Evolutionary conservation across 805 yeast species (phyloP).

Genomic region (Wickerhamiella vanderwaltii): DNA sequence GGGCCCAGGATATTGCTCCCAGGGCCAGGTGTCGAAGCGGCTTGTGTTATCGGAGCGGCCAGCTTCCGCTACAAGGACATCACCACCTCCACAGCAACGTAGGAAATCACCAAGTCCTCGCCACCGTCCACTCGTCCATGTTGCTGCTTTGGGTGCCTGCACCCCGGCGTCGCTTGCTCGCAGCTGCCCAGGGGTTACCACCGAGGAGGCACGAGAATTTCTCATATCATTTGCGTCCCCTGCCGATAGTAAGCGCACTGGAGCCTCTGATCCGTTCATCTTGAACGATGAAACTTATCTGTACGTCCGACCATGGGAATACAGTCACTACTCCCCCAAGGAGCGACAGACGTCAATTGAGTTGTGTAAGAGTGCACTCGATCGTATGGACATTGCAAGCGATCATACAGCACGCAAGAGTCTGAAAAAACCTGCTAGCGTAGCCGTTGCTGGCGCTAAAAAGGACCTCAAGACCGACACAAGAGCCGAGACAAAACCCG

Average conservation of each 20-base stretch:
- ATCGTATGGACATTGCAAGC: conserved; percentile 1
- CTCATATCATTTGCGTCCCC: conserved; percentile 27
- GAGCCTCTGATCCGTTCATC: conserved; percentile 21
- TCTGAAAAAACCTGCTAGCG: conserved; percentile 23
- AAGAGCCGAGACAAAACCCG: not conserved
- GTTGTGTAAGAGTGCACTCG: conserved; percentile 9
- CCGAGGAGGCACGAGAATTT: conserved; percentile 24
- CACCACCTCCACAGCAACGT: not conserved
- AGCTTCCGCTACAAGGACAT: not conserved
- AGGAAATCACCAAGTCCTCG: conserved; percentile 1
- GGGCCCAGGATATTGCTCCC: conserved; percentile 11
- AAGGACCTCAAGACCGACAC: conserved; percentile 20
- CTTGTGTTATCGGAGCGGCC: conserved; percentile 7
- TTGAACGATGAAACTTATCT: conserved; percentile 24
- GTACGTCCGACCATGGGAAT: conserved; percentile 28
- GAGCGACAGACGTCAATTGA: conserved; percentile 25
- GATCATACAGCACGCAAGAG: conserved; percentile 22
- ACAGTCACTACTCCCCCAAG: conserved; percentile 26
- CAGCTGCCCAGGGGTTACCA: conserved; percentile 24
- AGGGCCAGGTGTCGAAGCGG: conserved; percentile 16
- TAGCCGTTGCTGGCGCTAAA: no score
- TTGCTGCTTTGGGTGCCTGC: conserved; percentile 40
- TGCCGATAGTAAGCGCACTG: conserved; percentile 21
- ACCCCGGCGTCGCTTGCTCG: conserved; percentile 26
- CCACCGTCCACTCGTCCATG: conserved; percentile 30